These are phyloP conservation scores for Russula compacta DNA, from an alignment of 768 basidiomycete genomes.

Conservation along the genomic window DNA sequence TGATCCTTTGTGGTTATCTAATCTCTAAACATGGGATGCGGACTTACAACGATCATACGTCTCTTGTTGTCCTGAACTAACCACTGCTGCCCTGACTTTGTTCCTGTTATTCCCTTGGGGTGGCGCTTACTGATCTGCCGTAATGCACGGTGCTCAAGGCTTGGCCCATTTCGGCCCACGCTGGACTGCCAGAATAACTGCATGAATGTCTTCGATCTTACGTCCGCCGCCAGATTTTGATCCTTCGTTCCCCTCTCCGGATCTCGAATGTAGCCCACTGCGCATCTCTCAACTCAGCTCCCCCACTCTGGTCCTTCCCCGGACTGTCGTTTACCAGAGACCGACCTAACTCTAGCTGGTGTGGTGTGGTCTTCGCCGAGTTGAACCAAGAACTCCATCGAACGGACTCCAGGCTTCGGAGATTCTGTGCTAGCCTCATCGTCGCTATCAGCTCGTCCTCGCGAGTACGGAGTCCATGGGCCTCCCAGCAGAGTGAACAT, in stretches of 20 bases:
- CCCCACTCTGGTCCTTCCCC: background rate
- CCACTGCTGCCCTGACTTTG: background rate
- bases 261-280: constrained; percentile 35
- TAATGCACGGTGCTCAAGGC: background rate
- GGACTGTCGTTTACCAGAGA: background rate
- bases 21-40: background rate
- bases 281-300: background rate
- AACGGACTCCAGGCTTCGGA: constrained; percentile 14
- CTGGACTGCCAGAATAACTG: background rate
- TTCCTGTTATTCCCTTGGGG: background rate
- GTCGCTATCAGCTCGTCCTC: constrained; percentile 16
- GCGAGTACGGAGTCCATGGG: constrained; percentile 10
- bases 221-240: constrained; percentile 36
- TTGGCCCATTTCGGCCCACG: background rate
- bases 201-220: constrained; percentile 24
- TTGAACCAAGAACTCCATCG: constrained; percentile 21
- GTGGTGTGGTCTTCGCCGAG: constrained; percentile 4
- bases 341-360: background rate
- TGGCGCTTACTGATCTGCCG: background rate
- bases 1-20: background rate
- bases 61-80: background rate
- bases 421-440: constrained; percentile 19
- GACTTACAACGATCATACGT: no score
- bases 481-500: constrained; percentile 17
- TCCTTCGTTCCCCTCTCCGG: constrained; percentile 31